Evolutionary conservation across 169 alveolate species (phyloP).

Genomic region (Amoebophrya sp.): DNA sequence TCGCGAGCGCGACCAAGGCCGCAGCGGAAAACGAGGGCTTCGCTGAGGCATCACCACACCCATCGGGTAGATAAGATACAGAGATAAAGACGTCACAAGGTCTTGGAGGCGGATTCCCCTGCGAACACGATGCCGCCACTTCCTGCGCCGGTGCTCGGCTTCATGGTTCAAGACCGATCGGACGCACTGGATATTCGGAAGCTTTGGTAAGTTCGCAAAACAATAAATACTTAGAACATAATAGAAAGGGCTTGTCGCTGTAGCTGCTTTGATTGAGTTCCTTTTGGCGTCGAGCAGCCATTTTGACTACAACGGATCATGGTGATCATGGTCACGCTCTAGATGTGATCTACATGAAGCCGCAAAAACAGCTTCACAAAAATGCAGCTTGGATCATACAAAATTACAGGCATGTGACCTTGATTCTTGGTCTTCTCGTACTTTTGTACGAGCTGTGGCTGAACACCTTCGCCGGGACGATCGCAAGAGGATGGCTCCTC

Average conservation of each 20-base stretch:
- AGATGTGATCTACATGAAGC: no score
- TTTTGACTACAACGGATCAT: background rate
- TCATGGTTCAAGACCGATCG: background rate
- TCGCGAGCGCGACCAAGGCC: no score
- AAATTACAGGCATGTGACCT: no score
- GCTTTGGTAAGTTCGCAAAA: background rate
- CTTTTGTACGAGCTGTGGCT: background rate
- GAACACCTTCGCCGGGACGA: background rate
- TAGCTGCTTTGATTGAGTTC: background rate
- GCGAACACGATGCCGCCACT: no score
- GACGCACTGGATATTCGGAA: background rate
- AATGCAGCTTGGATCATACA: no score
- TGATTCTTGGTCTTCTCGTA: background rate
- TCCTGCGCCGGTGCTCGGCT: background rate
- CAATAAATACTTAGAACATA: background rate
- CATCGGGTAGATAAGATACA: no score
- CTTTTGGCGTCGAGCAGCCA: no score
- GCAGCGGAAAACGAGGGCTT: no score
- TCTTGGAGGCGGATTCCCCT: no score
- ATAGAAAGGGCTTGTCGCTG: background rate
- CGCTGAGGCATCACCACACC: no score
- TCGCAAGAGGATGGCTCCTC: background rate
- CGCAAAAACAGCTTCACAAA: background rate
- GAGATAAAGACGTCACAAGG: no score
- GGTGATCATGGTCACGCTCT: background rate